phyloP scores from a whole-genome alignment of 1,139 yeast genomes.

The Suhomyces panamericanus region DNA sequence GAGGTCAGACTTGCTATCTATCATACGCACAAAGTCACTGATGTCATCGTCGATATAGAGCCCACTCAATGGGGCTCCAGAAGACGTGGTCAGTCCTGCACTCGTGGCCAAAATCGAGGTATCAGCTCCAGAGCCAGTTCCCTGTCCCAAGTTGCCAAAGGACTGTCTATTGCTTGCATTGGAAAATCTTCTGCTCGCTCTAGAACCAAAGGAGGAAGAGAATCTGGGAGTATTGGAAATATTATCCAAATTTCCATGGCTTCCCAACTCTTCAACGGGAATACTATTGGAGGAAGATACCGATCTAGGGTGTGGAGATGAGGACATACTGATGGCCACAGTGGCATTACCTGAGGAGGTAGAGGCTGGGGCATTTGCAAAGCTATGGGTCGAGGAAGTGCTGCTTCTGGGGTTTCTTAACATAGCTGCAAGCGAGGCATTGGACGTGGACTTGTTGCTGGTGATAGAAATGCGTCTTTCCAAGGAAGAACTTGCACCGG shows the following conservation, averaged over 20 bases:
- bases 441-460: conserved; percentile 52
- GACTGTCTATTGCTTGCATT: conserved; percentile 37
- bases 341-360: conserved; percentile 13
- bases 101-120: conserved; percentile 34
- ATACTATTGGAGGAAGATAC: conserved; percentile 40
- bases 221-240: conserved; percentile 43
- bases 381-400: conserved; percentile 31
- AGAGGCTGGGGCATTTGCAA: conserved; percentile 32
- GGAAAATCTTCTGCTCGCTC: conserved; percentile 47
- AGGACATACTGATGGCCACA: conserved; percentile 12
- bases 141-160: conserved; percentile 19
- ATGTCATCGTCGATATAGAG: conserved; percentile 65
- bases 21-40: conserved; percentile 75
- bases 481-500: conserved; percentile 29
- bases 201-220: conserved; percentile 57
- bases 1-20: conserved; percentile 66
- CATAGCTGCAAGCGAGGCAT: conserved; percentile 55
- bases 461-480: conserved; percentile 48
- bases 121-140: conserved; percentile 15
- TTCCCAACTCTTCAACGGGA: conserved; percentile 25
- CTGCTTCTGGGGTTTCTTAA: conserved; percentile 47
- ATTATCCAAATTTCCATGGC: conserved; percentile 26
- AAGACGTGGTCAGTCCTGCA: conserved; percentile 37
- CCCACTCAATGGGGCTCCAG: conserved; percentile 43
- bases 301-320: conserved; percentile 38